Percentiles rank a stretch among this genome's conserved stretches.
phyloP scores from a whole-genome alignment of 2,329 filamentous ascomycete genomes.

The Colletotrichum trifolii region DNA sequence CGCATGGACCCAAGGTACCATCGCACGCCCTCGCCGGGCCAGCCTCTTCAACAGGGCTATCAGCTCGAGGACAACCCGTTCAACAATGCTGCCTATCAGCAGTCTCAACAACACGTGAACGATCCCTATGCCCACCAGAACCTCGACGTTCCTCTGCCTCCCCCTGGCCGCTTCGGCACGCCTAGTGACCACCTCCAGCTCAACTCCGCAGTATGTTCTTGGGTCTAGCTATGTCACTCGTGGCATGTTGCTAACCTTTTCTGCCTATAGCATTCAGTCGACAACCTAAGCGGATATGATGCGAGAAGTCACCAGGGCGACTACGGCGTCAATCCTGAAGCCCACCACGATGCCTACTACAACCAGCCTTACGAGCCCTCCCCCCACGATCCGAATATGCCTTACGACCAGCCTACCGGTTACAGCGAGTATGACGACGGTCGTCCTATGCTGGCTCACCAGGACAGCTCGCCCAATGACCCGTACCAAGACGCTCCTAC shows the following conservation, averaged over 20 bases:
- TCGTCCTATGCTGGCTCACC: constrained; percentile 79
- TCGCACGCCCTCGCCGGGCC: constrained; percentile 81
- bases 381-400: constrained; percentile 68
- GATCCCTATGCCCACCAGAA: constrained; percentile 71
- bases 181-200: constrained; percentile 82
- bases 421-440: constrained; percentile 72
- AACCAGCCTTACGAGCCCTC: constrained; percentile 83
- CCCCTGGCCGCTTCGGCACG: constrained; percentile 55
- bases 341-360: constrained; percentile 89
- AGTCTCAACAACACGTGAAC: constrained; percentile 65
- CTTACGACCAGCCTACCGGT: constrained; percentile 51
- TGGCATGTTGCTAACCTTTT: not conserved
- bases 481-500: constrained; percentile 58
- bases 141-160: constrained; percentile 41
- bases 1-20: constrained; percentile 67
- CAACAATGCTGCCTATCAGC: constrained; percentile 51
- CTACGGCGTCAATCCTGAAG: constrained; percentile 83
- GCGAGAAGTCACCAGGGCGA: constrained; percentile 67
- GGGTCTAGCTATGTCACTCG: too few species aligned
- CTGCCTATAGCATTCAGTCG: constrained; percentile 61
- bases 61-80: constrained; percentile 85
- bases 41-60: constrained; percentile 79
- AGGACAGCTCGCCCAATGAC: constrained; percentile 60
- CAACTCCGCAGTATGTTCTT: constrained; percentile 80
- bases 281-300: constrained; percentile 54